Evolutionary conservation across 768 basidiomycete genomes (phyloP).

Genomic region (Podaxis sp.): DNA sequence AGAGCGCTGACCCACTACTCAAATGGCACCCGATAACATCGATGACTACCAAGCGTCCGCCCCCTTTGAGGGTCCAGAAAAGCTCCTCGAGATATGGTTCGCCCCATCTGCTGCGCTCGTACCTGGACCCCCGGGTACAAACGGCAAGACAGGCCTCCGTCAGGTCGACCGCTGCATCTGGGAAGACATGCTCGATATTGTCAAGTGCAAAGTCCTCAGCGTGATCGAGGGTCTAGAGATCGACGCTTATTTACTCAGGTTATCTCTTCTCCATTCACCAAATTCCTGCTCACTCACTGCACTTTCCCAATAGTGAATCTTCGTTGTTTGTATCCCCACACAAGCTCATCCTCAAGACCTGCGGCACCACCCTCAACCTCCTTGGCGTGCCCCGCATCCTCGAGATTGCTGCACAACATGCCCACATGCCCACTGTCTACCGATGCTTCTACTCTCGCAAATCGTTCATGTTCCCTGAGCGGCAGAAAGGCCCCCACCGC

Average conservation of each 20-base stretch:
- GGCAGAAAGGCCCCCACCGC: conserved; percentile 87
- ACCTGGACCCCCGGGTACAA: conserved; percentile 37
- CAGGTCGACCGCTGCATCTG: conserved; percentile 73
- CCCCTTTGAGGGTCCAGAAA: conserved; percentile 93
- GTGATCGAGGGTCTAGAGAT: conserved; percentile 84
- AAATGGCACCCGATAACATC: conserved; percentile 31
- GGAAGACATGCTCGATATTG: conserved; percentile 97
- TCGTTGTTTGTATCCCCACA: conserved; percentile 95
- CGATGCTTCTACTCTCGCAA: conserved; percentile 98
- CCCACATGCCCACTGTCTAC: conserved; percentile 68
- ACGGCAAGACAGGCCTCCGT: conserved; percentile 68
- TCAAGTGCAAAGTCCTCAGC: conserved; percentile 94
- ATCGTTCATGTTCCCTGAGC: conserved; percentile 99
- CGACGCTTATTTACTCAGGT: conserved; percentile 97
- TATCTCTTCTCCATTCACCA: conserved; percentile 25
- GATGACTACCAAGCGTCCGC: conserved; percentile 37
- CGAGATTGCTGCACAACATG: conserved; percentile 78
- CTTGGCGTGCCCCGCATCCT: conserved; percentile 93
- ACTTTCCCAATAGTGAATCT: conserved; percentile 72
- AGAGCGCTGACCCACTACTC: conserved; percentile 47
- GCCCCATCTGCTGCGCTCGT: conserved; percentile 69
- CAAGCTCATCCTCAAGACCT: conserved; percentile 96
- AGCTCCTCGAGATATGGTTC: conserved; percentile 97
- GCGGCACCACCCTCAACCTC: conserved; percentile 97
- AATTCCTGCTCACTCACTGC: conserved; percentile 15